Conservation (phyloP, 208 protist species). For the Porcisia hertigi region DNA sequence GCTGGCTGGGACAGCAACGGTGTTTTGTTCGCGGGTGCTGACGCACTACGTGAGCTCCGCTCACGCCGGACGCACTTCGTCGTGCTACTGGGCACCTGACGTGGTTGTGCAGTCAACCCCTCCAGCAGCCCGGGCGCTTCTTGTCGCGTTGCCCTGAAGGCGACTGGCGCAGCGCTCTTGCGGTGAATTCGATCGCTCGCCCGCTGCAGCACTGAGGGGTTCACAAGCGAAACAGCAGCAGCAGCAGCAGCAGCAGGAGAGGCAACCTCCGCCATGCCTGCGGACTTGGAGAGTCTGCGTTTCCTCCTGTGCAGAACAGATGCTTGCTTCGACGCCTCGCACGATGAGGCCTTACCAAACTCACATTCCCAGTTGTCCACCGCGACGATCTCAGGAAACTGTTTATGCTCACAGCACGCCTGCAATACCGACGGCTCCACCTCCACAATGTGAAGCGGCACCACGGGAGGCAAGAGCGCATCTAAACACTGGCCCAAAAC, state of each 20-base stretch:
- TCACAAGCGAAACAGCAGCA: neutral
- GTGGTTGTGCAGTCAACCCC: neutral
- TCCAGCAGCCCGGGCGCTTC: neutral
- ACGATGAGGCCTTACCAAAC: neutral
- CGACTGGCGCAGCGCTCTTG: neutral
- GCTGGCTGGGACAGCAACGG: neutral
- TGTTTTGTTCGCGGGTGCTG: neutral
- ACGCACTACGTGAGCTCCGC: neutral
- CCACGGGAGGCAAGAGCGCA: conserved; percentile 34
- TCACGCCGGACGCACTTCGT: neutral
- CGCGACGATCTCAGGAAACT: conserved; percentile 37
- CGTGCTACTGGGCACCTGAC: neutral
- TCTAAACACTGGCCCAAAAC: conserved; percentile 80
- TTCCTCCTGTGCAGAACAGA: neutral
- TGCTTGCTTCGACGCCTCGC: neutral
- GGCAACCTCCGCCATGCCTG: neutral
- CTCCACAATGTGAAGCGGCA: conserved; percentile 77
- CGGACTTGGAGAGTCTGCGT: neutral
- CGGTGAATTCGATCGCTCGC: neutral
- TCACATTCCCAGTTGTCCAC: neutral
- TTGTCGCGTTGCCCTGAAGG: conserved; percentile 9
- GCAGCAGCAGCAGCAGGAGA: neutral
- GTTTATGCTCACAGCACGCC: conserved; percentile 42
- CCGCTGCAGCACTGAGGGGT: neutral
- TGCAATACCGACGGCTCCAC: conserved; percentile 72